phyloP scores from a whole-genome alignment of 345 rosid species.

The Brassica rapa region DNA sequence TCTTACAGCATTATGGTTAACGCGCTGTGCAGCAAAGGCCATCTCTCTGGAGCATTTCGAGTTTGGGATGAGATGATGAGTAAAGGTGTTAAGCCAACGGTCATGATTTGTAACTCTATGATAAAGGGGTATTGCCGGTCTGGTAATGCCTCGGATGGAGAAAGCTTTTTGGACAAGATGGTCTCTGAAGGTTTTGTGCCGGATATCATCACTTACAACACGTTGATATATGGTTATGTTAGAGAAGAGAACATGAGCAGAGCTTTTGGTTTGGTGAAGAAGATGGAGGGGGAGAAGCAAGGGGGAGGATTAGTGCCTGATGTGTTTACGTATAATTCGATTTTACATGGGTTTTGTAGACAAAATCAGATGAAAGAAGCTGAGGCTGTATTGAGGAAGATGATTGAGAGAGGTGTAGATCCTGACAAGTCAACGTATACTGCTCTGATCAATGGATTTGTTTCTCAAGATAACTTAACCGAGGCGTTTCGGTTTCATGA shows the following conservation, averaged over 20 bases:
- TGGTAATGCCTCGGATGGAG: conserved; percentile 60
- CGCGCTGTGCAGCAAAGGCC: conserved; percentile 61
- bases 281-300: conserved; percentile 66
- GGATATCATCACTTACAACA: conserved; percentile 64
- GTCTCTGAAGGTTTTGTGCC: conserved; percentile 57
- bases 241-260: conserved; percentile 67
- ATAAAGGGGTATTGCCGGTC: conserved; percentile 78
- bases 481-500: conserved; percentile 84
- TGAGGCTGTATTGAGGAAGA: conserved; percentile 56
- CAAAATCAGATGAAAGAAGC: conserved; percentile 81
- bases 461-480: conserved; percentile 64
- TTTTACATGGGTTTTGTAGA: conserved; percentile 71
- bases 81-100: conserved; percentile 57
- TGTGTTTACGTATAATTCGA: conserved; percentile 59
- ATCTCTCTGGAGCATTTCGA: conserved; percentile 56
- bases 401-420: conserved; percentile 61
- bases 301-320: conserved; percentile 59
- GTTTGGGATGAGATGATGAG: conserved; percentile 80
- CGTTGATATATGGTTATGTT: conserved; percentile 68
- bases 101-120: conserved; percentile 64
- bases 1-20: conserved; percentile 71
- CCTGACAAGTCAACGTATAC: conserved; percentile 70
- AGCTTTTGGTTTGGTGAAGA: conserved; percentile 57
- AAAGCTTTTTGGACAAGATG: conserved; percentile 66
- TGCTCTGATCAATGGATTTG: conserved; percentile 81